These are phyloP conservation scores for Mallotus japonicus DNA, from an alignment of 441 rosid species.

Conservation along the genomic window DNA sequence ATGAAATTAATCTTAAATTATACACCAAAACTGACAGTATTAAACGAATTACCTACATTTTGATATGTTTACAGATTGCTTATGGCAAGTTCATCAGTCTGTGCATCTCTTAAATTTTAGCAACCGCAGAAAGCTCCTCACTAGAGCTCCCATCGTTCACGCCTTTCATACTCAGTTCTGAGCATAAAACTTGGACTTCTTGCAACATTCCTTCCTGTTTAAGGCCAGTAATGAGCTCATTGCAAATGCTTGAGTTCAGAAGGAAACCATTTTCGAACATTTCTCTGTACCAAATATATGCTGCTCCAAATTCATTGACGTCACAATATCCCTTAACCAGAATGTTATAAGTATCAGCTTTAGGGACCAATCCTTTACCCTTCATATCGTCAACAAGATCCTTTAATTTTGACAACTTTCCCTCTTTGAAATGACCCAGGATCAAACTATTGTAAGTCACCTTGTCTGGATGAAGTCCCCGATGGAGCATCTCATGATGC, in stretches of 20 bases:
- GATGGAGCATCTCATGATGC: slow-evolving; percentile 49
- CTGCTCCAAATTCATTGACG: slow-evolving; percentile 46
- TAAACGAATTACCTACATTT: not conserved
- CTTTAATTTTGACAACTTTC: slow-evolving; percentile 37
- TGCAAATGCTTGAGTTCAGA: slow-evolving; percentile 33
- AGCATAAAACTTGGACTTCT: slow-evolving; percentile 49
- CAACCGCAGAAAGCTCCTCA: slow-evolving; percentile 28
- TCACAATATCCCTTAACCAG: slow-evolving; percentile 62
- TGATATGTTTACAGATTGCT: too few relatives aligned
- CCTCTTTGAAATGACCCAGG: slow-evolving; percentile 45
- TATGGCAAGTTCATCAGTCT: not conserved
- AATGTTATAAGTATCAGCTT: slow-evolving; percentile 66
- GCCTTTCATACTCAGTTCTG: slow-evolving; percentile 47
- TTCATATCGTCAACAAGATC: slow-evolving; percentile 57
- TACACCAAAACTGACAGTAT: not conserved
- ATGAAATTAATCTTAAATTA: too few relatives aligned
- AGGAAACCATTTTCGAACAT: slow-evolving; percentile 55
- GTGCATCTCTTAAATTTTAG: slow-evolving; percentile 21
- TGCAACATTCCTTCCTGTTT: slow-evolving; percentile 47
- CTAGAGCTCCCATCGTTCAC: slow-evolving; percentile 30
- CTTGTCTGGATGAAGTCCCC: slow-evolving; percentile 47
- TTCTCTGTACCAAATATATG: slow-evolving; percentile 68
- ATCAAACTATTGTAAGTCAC: slow-evolving; percentile 68
- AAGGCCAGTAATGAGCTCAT: slow-evolving; percentile 56
- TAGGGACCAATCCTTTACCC: slow-evolving; percentile 40